These are phyloP conservation scores for Avena sativa DNA, from an alignment of 176 grass and related monocot genomes.

Conservation along the genomic window DNA sequence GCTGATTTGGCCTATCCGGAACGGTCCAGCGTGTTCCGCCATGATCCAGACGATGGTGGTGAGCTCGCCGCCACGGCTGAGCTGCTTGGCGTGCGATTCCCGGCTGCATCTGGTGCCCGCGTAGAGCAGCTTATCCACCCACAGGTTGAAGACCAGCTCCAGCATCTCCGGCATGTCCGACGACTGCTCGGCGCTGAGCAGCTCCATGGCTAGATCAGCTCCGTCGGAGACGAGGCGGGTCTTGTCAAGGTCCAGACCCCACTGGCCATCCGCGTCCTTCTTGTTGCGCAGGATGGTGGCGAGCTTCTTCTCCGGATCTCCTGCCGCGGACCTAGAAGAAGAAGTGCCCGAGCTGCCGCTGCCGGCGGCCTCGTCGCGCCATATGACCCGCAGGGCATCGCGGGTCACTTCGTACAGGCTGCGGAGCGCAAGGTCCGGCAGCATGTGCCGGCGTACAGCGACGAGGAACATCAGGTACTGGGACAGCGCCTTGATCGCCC, in stretches of 20 bases:
- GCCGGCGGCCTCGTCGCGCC: fast-evolving
- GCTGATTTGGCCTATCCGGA: background rate
- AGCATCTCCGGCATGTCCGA: background rate
- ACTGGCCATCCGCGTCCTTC: background rate
- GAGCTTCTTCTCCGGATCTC: background rate
- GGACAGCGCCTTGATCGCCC: background rate
- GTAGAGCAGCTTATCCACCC: constrained; percentile 18
- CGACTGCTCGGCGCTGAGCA: background rate
- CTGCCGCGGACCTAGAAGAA: no score
- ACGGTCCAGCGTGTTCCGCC: background rate
- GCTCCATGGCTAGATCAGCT: background rate
- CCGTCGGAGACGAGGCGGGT: background rate
- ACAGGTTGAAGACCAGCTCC: background rate
- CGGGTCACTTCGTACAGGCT: background rate
- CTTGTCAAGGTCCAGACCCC: background rate
- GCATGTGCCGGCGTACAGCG: background rate
- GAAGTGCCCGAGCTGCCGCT: no score
- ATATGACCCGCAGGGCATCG: background rate
- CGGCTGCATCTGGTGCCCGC: background rate
- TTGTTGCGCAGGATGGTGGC: background rate
- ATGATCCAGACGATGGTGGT: constrained; percentile 25
- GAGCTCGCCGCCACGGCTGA: constrained; percentile 40
- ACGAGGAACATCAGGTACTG: constrained; percentile 27
- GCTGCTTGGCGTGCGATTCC: constrained; percentile 34
- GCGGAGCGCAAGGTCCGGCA: background rate